A percentile compares a stretch with the other conserved stretches of the same genome.
These are phyloP conservation scores for Chaetoceros tenuissimus DNA, from an alignment of 108 stramenopile species.

Conservation along the genomic window DNA sequence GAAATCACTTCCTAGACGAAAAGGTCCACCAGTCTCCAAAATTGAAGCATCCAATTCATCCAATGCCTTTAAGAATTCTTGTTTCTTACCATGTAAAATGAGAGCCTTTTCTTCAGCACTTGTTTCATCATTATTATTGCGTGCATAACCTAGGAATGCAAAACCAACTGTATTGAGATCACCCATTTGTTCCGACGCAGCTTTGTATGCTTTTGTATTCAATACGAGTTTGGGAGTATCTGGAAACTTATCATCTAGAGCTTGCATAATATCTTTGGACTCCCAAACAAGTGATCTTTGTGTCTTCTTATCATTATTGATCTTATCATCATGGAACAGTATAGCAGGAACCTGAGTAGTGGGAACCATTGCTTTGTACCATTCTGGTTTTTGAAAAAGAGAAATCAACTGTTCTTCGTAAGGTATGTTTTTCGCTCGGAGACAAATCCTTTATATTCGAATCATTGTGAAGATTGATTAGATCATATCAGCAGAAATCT, in stretches of 20 bases:
- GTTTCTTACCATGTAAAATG: too few relatives aligned
- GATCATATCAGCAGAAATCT: too few relatives aligned
- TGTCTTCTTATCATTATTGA: too few relatives aligned
- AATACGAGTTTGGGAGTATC: constrained; percentile 8
- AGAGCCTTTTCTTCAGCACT: neutral
- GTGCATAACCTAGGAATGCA: constrained; percentile 2
- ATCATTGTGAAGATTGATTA: too few relatives aligned
- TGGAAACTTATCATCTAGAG: constrained; percentile 12
- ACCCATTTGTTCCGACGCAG: constrained; percentile 3
- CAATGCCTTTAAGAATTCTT: constrained; percentile 5
- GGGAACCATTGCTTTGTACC: constrained; percentile 12
- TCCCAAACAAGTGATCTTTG: constrained; percentile 11
- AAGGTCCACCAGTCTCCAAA: too few relatives aligned
- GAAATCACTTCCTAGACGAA: constrained; percentile 6
- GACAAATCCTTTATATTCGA: too few relatives aligned
- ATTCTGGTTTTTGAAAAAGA: constrained; percentile 15
- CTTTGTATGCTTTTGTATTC: constrained; percentile 1
- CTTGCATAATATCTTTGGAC: constrained; percentile 8
- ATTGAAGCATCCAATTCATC: constrained; percentile 15
- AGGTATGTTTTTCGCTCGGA: constrained; percentile 17
- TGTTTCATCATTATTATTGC: constrained; percentile 6
- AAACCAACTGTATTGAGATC: constrained; percentile 6
- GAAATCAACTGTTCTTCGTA: constrained; percentile 12
- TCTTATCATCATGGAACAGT: constrained; percentile 10
- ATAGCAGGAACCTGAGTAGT: constrained; percentile 17